A percentile compares a stretch with the other conserved stretches of the same genome.
Evolutionary conservation across 257 asterid genomes (phyloP).

Genomic region (Solanum okadae): DNA sequence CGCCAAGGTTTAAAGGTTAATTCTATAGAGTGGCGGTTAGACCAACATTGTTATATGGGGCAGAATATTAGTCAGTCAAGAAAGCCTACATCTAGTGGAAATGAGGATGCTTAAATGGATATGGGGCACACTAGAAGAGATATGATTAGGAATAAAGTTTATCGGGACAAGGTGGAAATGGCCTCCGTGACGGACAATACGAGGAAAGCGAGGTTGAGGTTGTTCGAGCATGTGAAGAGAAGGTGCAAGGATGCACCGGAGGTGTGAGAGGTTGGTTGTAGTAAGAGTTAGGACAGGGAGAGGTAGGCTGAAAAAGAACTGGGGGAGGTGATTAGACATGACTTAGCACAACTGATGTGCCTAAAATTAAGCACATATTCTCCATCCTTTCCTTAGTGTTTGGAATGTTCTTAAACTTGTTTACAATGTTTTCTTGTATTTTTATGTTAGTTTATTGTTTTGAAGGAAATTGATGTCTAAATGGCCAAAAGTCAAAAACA

Average conservation of each 20-base stretch:
- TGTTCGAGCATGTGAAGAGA: not conserved
- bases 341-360: not conserved
- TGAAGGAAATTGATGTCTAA: not conserved
- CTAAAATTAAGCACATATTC: not conserved
- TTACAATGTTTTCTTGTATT: not conserved
- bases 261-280: not conserved
- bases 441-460: not conserved
- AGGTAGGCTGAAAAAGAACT: not conserved
- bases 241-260: not conserved
- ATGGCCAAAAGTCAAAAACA: not conserved
- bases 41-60: not conserved
- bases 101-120: not conserved
- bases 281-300: not conserved
- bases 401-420: not conserved
- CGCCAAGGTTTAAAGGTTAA: not conserved
- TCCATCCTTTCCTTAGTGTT: not conserved
- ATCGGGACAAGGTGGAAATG: not conserved
- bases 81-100: not conserved
- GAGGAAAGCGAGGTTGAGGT: not conserved
- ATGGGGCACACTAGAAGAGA: not conserved
- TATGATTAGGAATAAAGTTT: not conserved
- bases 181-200: not conserved
- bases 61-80: not conserved
- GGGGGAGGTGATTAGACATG: not conserved
- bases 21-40: not conserved